Conservation (phyloP, 345 rosid genomes). For the Psidium guajava region DNA sequence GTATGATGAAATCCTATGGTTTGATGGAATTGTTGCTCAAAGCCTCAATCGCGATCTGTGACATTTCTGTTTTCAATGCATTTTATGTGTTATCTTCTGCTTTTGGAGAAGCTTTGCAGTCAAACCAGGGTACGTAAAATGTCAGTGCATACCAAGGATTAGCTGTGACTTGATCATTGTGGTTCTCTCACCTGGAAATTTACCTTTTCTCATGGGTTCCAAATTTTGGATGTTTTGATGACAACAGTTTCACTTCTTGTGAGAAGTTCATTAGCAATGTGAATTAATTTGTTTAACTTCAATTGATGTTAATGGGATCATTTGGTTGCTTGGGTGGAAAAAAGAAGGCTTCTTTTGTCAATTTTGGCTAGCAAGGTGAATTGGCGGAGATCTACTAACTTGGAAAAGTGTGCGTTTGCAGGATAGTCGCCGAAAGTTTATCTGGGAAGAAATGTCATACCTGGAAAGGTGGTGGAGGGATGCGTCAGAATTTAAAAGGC, state of each 20-base stretch:
- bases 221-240: not conserved
- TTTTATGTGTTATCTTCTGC: not conserved
- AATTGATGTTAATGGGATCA: not conserved
- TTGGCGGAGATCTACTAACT: slow-evolving; percentile 1
- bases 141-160: not conserved
- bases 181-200: not conserved
- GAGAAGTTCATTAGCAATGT: not conserved
- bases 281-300: not conserved
- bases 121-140: not conserved
- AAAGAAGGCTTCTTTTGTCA: not conserved
- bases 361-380: not conserved
- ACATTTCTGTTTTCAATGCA: not conserved
- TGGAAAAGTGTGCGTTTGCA: slow-evolving; percentile 12
- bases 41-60: not conserved
- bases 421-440: slow-evolving; percentile 84
- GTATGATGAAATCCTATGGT: not conserved
- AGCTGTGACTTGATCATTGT: not conserved
- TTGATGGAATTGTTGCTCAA: not conserved
- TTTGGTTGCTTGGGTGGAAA: not conserved
- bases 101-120: not conserved
- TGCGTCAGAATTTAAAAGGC: slow-evolving; percentile 49
- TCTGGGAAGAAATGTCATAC: slow-evolving; percentile 99
- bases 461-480: slow-evolving; percentile 99
- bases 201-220: not conserved
- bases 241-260: not conserved